phyloP scores from a whole-genome alignment of 106 monocot species.

The Dioscorea zingiberensis region DNA sequence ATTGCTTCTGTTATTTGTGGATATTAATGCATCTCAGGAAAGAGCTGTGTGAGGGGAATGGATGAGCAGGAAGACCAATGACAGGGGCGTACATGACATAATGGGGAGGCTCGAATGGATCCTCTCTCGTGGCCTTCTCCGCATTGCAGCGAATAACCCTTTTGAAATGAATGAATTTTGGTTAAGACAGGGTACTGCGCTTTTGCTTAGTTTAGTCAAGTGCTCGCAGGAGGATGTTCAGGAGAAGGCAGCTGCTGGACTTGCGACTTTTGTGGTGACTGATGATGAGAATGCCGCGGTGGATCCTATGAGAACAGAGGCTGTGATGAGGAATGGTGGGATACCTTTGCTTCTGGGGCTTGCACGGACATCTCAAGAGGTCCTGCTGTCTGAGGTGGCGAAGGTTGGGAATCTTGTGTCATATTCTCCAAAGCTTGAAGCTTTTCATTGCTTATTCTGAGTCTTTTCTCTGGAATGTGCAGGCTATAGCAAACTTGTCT shows the following conservation, averaged over 20 bases:
- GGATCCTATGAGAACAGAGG: constrained; percentile 74
- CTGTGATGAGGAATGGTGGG: constrained; percentile 81
- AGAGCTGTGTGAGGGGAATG: constrained; percentile 33
- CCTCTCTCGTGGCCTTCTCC: constrained; percentile 61
- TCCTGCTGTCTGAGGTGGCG: constrained; percentile 88
- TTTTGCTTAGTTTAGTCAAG: constrained; percentile 59
- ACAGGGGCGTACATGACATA: constrained; percentile 46
- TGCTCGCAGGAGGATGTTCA: constrained; percentile 90
- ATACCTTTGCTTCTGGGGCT: constrained; percentile 77
- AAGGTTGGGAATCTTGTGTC: constrained; percentile 36
- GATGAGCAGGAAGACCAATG: constrained; percentile 26
- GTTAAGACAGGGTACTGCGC: constrained; percentile 64
- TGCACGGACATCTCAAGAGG: constrained; percentile 73
- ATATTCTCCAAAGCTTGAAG: neutral
- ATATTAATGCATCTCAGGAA: constrained; percentile 9
- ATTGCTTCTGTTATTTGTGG: constrained; percentile 44
- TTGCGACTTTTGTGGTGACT: constrained; percentile 91
- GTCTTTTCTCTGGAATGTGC: constrained; percentile 1
- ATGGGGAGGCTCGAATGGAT: constrained; percentile 90
- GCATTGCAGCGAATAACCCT: constrained; percentile 71
- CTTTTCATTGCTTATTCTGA: neutral
- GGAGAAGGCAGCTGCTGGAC: constrained; percentile 79
- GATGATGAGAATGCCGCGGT: constrained; percentile 89
- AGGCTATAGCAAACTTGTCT: constrained; percentile 96
- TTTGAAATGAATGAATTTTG: constrained; percentile 67